phyloP scores from a whole-genome alignment of 768 basidiomycete genomes.

The Pisolithus tinctorius region DNA sequence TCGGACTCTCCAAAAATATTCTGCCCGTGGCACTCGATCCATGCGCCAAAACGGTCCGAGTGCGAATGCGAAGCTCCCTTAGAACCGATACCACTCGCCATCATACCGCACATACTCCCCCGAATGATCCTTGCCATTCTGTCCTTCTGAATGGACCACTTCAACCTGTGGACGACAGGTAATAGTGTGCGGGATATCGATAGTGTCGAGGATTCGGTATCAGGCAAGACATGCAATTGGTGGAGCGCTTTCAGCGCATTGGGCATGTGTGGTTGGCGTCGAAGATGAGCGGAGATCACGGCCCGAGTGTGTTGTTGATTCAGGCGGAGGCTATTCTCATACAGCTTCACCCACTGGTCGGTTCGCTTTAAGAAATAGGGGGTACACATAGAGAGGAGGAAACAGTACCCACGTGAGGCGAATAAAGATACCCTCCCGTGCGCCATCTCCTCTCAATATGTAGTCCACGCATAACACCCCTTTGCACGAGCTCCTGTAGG shows the following conservation, averaged over 20 bases:
- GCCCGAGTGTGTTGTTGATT: slow-evolving; percentile 47
- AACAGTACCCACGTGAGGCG: slow-evolving; percentile 39
- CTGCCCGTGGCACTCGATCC: slow-evolving; percentile 50
- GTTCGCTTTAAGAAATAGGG: slow-evolving; percentile 5
- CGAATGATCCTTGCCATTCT: slow-evolving; percentile 52
- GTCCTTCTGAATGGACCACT: slow-evolving; percentile 66
- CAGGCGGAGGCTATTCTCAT: slow-evolving; percentile 50
- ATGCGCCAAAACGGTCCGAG: slow-evolving; percentile 37
- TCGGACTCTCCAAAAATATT: slow-evolving; percentile 53
- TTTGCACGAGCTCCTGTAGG: slow-evolving; percentile 57
- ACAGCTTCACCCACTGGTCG: slow-evolving; percentile 57
- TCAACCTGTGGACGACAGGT: slow-evolving; percentile 58
- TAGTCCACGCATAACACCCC: slow-evolving; percentile 64
- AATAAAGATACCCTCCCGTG: slow-evolving; percentile 59
- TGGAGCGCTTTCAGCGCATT: slow-evolving; percentile 40
- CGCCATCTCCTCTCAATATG: slow-evolving; percentile 63
- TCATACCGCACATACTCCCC: slow-evolving; percentile 28
- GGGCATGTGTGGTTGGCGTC: slow-evolving; percentile 35
- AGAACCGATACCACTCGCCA: slow-evolving; percentile 8
- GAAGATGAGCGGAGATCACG: slow-evolving; percentile 48
- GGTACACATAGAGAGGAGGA: neutral
- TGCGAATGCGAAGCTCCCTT: slow-evolving; percentile 17
- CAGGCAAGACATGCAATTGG: slow-evolving; percentile 50
- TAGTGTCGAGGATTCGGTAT: slow-evolving; percentile 52
- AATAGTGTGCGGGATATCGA: slow-evolving; percentile 54